Evolutionary conservation across 305 asterid genomes (phyloP).

Genomic region (Fraxinus baroniana): DNA sequence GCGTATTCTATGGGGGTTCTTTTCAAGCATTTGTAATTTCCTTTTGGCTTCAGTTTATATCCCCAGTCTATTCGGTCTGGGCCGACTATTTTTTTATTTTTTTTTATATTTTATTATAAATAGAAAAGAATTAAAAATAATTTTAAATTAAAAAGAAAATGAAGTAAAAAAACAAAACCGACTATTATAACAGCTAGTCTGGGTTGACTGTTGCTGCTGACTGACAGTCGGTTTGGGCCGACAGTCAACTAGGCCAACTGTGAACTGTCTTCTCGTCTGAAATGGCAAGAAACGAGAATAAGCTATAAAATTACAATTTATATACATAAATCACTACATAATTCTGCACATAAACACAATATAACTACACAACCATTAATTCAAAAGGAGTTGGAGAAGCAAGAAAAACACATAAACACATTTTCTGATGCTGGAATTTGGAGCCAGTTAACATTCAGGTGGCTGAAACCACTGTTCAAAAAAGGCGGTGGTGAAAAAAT

Average conservation of each 20-base stretch:
- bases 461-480: constrained; percentile 82
- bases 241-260: too few species aligned
- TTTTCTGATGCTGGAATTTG: constrained; percentile 63
- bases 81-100: too few species aligned
- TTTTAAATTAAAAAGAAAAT: too few species aligned
- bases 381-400: constrained; percentile 16
- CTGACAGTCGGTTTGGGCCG: too few species aligned
- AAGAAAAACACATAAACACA: constrained; percentile 27
- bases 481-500: constrained; percentile 55
- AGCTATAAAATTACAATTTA: too few species aligned
- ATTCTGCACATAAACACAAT: constrained; percentile 22
- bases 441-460: constrained; percentile 62
- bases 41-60: constrained; percentile 31
- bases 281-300: too few species aligned
- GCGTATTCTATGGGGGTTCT: constrained; percentile 64
- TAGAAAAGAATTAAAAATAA: too few species aligned
- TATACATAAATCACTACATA: background rate
- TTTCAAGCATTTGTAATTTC: constrained; percentile 34
- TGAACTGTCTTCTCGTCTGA: too few species aligned
- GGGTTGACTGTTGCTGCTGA: too few species aligned
- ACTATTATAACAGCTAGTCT: too few species aligned
- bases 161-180: too few species aligned
- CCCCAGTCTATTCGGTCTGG: constrained; percentile 18
- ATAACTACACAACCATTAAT: constrained; percentile 46
- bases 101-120: too few species aligned